Evolutionary conservation across 164 flowering plant genomes (phyloP), one percentile per base, ranked within the genome.

Genomic region (Tetrastigma voinierianum): DNA sequence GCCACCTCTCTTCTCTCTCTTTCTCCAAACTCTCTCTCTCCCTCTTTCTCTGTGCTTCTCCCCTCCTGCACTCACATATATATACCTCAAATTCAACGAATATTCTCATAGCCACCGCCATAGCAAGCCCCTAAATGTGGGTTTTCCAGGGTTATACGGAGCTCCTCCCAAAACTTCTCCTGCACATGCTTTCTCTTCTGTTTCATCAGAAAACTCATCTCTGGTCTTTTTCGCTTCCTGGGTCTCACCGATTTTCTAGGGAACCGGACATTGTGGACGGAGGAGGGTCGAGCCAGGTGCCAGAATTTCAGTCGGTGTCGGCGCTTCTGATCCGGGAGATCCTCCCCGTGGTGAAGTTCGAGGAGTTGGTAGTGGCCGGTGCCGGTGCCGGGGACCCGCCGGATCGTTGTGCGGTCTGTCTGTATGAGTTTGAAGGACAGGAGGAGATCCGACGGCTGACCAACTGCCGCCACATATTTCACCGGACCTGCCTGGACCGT

Each of bases 401-500:
- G 6, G 90, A 88, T 45, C 67, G 72, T 68, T 86, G 93, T 67
- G 90, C 90, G 14, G 91, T 88, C 2, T 88, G 95, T 52, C 68
- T 89, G 65, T 80, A 82, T 78, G 93, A 90, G 65, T 88, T 90
- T 69, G 81, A 74, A 23, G 71, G 48, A 3, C 66, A 65, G 2
- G 86, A 87, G n/a, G 87, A 88, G 76, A 82, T 86, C 81, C 73
- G 93, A 25, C 76, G 72, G 70, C 77, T 88, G 66, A 64, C 72
- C 2, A 87, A 85, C 62, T 90, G 96, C 77, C 64, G 81, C 10
- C 96, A 90, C 63, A 70, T 90, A 13, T 90, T 86, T 72, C 96
- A 90, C 75, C 70, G 74, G 70, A 66, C 79, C 62, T 90, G 96
- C 56, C 66, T 90, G 66, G 93, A 90, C 82, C 88, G 87, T 44